Base-by-base conservation (phyloP, 169 alveolate genomes). In the Amoebophrya sp. region DNA sequence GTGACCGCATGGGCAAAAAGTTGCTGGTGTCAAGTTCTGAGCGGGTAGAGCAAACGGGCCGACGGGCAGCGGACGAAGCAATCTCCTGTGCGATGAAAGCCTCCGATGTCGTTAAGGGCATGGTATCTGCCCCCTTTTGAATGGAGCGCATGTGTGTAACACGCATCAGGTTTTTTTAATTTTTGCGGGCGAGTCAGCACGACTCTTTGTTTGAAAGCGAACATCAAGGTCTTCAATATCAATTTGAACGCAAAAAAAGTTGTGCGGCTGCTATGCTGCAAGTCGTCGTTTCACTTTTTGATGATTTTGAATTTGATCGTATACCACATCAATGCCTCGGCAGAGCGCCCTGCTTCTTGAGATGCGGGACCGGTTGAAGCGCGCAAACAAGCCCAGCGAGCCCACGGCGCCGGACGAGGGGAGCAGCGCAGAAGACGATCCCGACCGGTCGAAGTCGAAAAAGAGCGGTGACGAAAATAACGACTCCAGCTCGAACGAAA, bases 321-420 rank as follows among this genome's bases (percentile, higher is more conserved):
- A n/a, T n/a, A n/a, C n/a, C n/a, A n/a, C 54, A 41, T 12, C 23
- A 41, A 2, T 12, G 54, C 54, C 54, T 7, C 54, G 54, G 12
- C 12, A 41, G 54, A 66, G 83, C 83, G 83, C 83, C 35, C 35
- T 66, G 35, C 39, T 66, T 3, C 83, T 66, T 7, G 83, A 66
- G 35, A 66, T 66, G 83, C 83, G 83, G 35, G 83, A 66, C 83
- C 83, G 83, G 83, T 25, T 66, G 10, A 66, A 66, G 35, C 83
- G 83, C 83, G 83, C 83, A 0, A 66, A 66, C 32, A 2, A 25
- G 7, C 83, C 83, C 39, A 0, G 10, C 35, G 83, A 66, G 35
- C 83, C 83, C 10, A 18, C 66, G 66, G 66, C 7, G 18, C 66
- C 66, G 18, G 66, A 47, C 7, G 66, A 47, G 12, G 83, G 35